Conservation (phyloP, 176 grass and related monocot genomes). For the Avena sativa region DNA sequence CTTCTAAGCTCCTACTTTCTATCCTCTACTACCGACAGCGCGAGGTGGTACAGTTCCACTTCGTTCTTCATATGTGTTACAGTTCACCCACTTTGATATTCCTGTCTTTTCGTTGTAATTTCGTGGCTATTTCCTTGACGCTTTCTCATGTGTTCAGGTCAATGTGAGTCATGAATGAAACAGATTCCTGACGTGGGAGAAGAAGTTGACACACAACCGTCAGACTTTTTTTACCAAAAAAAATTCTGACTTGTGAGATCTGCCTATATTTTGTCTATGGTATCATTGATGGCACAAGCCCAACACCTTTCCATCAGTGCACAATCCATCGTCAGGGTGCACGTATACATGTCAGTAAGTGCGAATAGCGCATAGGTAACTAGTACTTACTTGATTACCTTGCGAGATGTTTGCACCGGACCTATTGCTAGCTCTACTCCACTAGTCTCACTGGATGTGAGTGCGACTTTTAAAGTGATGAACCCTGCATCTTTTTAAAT, state of each 20-base stretch:
- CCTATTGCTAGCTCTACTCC: neutral
- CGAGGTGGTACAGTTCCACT: slow-evolving; percentile 1
- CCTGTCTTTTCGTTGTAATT: neutral
- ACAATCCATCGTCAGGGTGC: neutral
- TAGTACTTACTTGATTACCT: neutral
- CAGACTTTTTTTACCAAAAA: neutral
- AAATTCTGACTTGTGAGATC: neutral
- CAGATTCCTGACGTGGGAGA: neutral
- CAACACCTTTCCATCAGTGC: neutral
- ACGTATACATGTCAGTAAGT: slow-evolving; percentile 6
- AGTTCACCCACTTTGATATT: neutral
- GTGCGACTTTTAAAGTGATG: no score
- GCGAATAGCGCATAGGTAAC: neutral
- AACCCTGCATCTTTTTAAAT: no score
- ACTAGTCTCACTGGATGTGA: neutral
- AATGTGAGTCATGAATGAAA: neutral
- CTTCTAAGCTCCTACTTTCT: neutral
- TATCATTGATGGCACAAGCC: neutral
- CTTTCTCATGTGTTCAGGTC: neutral
- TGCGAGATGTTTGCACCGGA: neutral
- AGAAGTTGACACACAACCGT: neutral
- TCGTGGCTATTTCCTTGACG: neutral
- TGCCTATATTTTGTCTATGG: neutral
- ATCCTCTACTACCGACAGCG: neutral
- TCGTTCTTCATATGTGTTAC: neutral